Evolutionary conservation across 169 alveolate genomes (phyloP).

Genomic region (Cyclospora cayetanensis): DNA sequence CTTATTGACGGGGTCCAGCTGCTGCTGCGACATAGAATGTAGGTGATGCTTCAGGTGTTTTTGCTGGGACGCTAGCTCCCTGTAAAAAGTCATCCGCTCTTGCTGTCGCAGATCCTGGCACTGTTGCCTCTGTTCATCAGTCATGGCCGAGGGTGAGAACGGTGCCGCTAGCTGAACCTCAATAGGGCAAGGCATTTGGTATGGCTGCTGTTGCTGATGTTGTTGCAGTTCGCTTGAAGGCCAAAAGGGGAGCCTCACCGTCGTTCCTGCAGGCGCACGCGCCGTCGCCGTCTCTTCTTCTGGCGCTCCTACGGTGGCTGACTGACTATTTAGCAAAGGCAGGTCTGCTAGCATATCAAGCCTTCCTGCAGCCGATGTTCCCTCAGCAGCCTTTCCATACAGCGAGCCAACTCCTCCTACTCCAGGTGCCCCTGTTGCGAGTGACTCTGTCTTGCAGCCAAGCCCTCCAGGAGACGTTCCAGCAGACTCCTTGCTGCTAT

Average conservation of each 20-base stretch:
- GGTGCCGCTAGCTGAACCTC: constrained; percentile 22
- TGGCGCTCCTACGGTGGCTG: not conserved
- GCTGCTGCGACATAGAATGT: not conserved
- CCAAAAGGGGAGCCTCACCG: not conserved
- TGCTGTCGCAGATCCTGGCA: not conserved
- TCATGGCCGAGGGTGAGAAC: not conserved
- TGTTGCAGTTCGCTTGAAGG: constrained; percentile 10
- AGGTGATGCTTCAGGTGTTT: constrained; percentile 37
- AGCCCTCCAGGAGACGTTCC: not conserved
- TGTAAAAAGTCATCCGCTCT: not conserved
- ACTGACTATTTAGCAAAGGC: not conserved
- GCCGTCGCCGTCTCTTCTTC: not conserved
- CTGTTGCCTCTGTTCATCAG: constrained; percentile 3
- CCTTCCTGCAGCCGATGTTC: not conserved
- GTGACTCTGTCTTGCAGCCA: not conserved
- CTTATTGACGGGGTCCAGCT: no score
- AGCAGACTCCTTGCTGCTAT: constrained; percentile 20
- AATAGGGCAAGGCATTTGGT: not conserved
- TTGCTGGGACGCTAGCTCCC: constrained; percentile 31
- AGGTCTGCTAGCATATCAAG: not conserved
- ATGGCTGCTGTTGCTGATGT: constrained; percentile 27
- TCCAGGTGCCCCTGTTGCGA: not conserved
- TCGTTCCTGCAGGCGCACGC: not conserved
- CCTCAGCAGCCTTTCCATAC: not conserved
- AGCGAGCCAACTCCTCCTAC: not conserved